Evolutionary conservation across 108 stramenopile species (phyloP).

Genomic region (Discostella stelligeroides): DNA sequence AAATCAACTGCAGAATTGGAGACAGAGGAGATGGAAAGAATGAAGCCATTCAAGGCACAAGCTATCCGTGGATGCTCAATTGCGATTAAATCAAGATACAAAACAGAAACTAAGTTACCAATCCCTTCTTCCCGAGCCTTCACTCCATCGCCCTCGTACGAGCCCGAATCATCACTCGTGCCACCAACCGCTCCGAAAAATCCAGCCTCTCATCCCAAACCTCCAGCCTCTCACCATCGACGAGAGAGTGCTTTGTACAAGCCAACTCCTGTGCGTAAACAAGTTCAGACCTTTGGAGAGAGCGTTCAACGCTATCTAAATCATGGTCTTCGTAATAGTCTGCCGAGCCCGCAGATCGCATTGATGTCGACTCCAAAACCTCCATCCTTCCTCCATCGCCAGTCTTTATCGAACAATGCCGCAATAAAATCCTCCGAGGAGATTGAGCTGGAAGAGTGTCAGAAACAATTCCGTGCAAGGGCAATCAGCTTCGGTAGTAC

Average conservation of each 20-base stretch:
- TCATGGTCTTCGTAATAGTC: conserved; percentile 12
- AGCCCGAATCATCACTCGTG: neutral
- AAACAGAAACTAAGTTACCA: neutral
- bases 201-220: conserved; percentile 5
- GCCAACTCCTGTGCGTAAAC: conserved; percentile 19
- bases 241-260: conserved; percentile 10
- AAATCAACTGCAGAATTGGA: conserved; percentile 25
- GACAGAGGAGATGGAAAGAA: conserved; percentile 15
- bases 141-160: neutral
- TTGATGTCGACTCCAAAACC: conserved; percentile 13
- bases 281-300: conserved; percentile 33
- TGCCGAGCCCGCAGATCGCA: neutral
- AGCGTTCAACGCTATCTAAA: conserved; percentile 26
- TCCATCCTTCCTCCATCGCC: conserved; percentile 16
- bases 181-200: conserved; percentile 15
- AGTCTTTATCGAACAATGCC: neutral
- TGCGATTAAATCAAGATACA: conserved; percentile 29
- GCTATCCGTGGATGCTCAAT: conserved; percentile 17
- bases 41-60: conserved; percentile 36
- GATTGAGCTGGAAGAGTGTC: conserved; percentile 37
- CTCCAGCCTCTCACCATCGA: too few species aligned
- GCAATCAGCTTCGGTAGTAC: neutral
- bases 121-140: neutral
- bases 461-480: conserved; percentile 30
- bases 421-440: conserved; percentile 25